These are phyloP conservation scores for Bipolaris gigantea DNA, from an alignment of 2,329 filamentous ascomycete species.

Conservation along the genomic window DNA sequence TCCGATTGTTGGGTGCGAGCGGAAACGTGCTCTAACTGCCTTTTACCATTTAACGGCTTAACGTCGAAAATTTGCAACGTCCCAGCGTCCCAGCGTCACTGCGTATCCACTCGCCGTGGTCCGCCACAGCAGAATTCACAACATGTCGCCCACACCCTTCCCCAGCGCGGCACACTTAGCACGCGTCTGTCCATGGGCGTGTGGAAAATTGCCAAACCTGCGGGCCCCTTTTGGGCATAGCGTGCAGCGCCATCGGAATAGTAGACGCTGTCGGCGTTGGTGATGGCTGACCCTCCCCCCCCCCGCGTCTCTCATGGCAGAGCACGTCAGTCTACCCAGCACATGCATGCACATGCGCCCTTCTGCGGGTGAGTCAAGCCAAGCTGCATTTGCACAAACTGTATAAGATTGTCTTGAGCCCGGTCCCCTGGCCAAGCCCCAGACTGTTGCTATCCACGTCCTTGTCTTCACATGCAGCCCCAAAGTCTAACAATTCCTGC, in stretches of 20 bases:
- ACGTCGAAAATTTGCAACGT: conserved; percentile 26
- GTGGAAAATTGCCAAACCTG: not conserved
- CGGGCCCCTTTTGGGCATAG: conserved; percentile 6
- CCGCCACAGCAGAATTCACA: conserved; percentile 9
- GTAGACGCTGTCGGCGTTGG: conserved; percentile 12
- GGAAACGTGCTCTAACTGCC: conserved; percentile 16
- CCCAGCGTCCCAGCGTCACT: conserved; percentile 23
- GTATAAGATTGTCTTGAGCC: conserved; percentile 23
- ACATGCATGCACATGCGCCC: conserved; percentile 22
- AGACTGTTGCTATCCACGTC: not conserved
- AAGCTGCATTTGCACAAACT: conserved; percentile 4
- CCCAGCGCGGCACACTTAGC: not conserved
- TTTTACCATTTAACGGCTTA: conserved; percentile 29
- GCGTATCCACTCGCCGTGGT: conserved; percentile 27
- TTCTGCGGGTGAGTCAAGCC: conserved; percentile 27
- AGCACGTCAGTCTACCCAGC: conserved; percentile 15
- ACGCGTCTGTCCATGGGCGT: not conserved
- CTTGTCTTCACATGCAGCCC: conserved; percentile 11
- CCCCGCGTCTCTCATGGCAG: conserved; percentile 17
- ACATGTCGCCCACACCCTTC: conserved; percentile 4
- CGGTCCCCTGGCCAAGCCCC: conserved; percentile 3
- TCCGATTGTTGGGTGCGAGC: conserved; percentile 14
- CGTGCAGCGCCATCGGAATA: conserved; percentile 5
- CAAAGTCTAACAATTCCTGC: conserved; percentile 1
- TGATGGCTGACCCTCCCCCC: conserved; percentile 11